A percentile compares a stretch with the other conserved stretches of the same genome.
Evolutionary conservation across 2,329 filamentous ascomycete genomes (phyloP).

Genomic region (Neurospora crassa): DNA sequence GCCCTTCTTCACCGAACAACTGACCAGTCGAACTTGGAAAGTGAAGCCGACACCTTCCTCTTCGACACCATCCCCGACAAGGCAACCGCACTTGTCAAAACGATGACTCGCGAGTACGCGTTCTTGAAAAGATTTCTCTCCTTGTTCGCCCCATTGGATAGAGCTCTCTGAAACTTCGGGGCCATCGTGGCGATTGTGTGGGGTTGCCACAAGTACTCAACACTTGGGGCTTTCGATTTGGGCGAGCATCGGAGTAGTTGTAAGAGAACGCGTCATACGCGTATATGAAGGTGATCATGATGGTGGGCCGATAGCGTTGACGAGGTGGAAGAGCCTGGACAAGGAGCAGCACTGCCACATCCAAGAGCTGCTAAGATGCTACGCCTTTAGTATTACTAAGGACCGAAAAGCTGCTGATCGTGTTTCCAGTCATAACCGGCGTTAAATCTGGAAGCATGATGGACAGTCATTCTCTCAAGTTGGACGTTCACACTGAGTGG

Average conservation of each 20-base stretch:
- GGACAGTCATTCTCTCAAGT: neutral
- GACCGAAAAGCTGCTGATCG: neutral
- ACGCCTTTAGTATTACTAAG: neutral
- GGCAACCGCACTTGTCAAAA: neutral
- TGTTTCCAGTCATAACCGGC: neutral
- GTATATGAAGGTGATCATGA: neutral
- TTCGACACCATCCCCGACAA: neutral
- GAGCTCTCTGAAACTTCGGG: neutral
- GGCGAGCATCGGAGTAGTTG: neutral
- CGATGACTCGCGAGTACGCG: neutral
- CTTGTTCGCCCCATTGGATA: neutral
- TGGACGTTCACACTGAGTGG: neutral
- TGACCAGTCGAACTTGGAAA: neutral
- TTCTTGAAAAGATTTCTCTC: neutral
- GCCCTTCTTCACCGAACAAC: neutral
- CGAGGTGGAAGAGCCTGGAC: neutral
- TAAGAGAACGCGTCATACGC: neutral
- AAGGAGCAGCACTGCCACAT: neutral
- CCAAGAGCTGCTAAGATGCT: neutral
- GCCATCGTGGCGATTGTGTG: neutral
- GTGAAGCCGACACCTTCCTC: neutral
- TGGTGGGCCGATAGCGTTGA: neutral
- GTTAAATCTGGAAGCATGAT: neutral
- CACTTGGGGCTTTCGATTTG: neutral
- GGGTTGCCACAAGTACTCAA: neutral